These are phyloP conservation scores for Candolleomyces aberdarensis DNA, from an alignment of 768 basidiomycete genomes.

Conservation along the genomic window DNA sequence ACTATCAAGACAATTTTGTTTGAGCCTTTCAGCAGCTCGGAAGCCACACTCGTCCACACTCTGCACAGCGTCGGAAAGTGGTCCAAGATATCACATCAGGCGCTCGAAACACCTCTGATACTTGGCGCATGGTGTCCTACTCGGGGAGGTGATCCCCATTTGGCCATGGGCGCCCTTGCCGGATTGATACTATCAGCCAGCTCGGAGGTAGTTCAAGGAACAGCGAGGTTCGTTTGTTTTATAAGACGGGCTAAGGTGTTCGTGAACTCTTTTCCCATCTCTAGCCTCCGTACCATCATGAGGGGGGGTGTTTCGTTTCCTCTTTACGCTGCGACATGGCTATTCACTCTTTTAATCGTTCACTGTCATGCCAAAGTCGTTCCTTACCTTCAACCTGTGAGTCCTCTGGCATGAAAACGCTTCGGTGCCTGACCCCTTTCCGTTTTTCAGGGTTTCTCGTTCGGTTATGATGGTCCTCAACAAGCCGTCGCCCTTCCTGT, in stretches of 20 bases:
- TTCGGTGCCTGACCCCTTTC: constrained; percentile 1
- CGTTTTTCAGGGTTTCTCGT: constrained; percentile 31
- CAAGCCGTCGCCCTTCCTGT: constrained; percentile 28
- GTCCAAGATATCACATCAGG: too few relatives aligned
- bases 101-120: too few relatives aligned
- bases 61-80: too few relatives aligned
- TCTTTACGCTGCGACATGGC: background rate
- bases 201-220: too few relatives aligned
- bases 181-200: too few relatives aligned
- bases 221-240: too few relatives aligned
- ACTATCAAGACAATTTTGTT: too few relatives aligned
- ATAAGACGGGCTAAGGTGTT: background rate
- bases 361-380: constrained; percentile 14
- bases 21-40: too few relatives aligned
- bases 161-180: too few relatives aligned
- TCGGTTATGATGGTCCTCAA: constrained; percentile 28
- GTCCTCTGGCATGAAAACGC: background rate
- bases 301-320: constrained; percentile 2
- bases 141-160: too few relatives aligned
- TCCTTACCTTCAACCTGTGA: constrained; percentile 24
- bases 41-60: too few relatives aligned
- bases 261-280: background rate
- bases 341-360: background rate
- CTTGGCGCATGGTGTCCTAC: too few relatives aligned
- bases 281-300: background rate